A percentile compares a stretch with the other conserved stretches of the same genome.
These are phyloP conservation scores for Alternaria triticimaculans DNA, from an alignment of 2,329 filamentous ascomycete genomes.

Conservation along the genomic window DNA sequence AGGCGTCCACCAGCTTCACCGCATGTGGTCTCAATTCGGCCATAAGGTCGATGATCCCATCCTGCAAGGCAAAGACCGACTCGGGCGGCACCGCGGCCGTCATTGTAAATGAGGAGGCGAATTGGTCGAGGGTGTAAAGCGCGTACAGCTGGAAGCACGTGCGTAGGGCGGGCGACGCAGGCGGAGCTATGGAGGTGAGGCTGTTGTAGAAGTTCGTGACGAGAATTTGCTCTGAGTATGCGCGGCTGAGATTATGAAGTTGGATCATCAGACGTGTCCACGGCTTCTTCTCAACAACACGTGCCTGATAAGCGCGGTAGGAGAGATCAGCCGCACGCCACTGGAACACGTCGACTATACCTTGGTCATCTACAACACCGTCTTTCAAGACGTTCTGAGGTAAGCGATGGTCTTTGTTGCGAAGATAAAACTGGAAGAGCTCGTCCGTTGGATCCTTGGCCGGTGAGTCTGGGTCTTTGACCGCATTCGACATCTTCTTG, in stretches of 20 bases:
- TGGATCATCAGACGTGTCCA: slow-evolving; percentile 58
- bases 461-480: slow-evolving; percentile 40
- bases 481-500: slow-evolving; percentile 58
- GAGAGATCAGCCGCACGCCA: slow-evolving; percentile 54
- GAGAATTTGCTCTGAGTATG: slow-evolving; percentile 59
- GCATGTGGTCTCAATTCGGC: slow-evolving; percentile 57
- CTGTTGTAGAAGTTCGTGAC: slow-evolving; percentile 56
- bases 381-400: slow-evolving; percentile 34
- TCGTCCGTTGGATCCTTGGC: slow-evolving; percentile 51
- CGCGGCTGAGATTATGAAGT: slow-evolving; percentile 51
- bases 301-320: slow-evolving; percentile 52
- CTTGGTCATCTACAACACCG: slow-evolving; percentile 45
- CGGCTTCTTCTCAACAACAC: slow-evolving; percentile 54
- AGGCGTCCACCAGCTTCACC: slow-evolving; percentile 59
- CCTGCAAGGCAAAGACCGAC: slow-evolving; percentile 51
- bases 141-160: slow-evolving; percentile 58
- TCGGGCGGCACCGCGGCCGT: slow-evolving; percentile 52
- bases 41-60: slow-evolving; percentile 57
- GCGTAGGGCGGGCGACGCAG: slow-evolving; percentile 47
- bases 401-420: slow-evolving; percentile 34
- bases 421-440: slow-evolving; percentile 52
- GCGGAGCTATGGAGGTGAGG: slow-evolving; percentile 25
- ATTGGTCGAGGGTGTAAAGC: slow-evolving; percentile 55
- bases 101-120: slow-evolving; percentile 55
- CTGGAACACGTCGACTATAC: slow-evolving; percentile 54